These are phyloP conservation scores for Solanum bulbocastanum DNA, from an alignment of 257 asterid genomes.

Conservation along the genomic window DNA sequence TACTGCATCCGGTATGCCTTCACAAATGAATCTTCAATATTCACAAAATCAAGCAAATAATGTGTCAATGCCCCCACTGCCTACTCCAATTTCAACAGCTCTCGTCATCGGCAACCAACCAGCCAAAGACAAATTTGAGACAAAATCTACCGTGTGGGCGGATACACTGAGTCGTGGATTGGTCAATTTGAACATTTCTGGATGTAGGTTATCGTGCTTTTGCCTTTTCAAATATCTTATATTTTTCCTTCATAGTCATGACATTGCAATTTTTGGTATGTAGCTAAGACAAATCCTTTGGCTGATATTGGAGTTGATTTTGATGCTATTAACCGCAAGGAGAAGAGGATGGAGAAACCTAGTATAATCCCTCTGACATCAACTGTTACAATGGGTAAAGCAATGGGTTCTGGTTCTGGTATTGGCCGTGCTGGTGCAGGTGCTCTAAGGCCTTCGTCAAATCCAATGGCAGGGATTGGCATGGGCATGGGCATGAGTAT, in stretches of 20 bases:
- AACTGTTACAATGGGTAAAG: constrained; percentile 83
- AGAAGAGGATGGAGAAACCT: constrained; percentile 93
- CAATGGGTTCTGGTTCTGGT: constrained; percentile 98
- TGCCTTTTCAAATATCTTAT: neutral
- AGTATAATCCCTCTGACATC: constrained; percentile 46
- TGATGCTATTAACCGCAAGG: constrained; percentile 90
- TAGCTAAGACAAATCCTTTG: constrained; percentile 87
- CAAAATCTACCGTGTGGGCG: constrained; percentile 95
- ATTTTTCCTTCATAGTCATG: neutral
- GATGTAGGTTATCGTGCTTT: constrained; percentile 47
- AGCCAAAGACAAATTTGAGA: constrained; percentile 72
- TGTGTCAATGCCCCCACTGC: constrained; percentile 9
- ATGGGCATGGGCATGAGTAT: constrained; percentile 37
- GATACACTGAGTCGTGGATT: constrained; percentile 95
- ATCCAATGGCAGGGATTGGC: constrained; percentile 55
- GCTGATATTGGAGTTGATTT: constrained; percentile 94
- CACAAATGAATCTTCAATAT: constrained; percentile 37
- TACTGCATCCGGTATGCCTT: constrained; percentile 16
- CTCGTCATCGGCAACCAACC: constrained; percentile 41
- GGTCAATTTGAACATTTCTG: constrained; percentile 88
- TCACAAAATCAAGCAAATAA: constrained; percentile 27
- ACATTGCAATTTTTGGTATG: constrained; percentile 9
- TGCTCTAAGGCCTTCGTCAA: constrained; percentile 51
- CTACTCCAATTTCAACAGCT: constrained; percentile 29
- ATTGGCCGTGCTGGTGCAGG: constrained; percentile 78